Evolutionary conservation across 73 alveolate genomes (phyloP), one percentile per base, ranked within the genome.

Genomic region (Tetrahymena elliotti): DNA sequence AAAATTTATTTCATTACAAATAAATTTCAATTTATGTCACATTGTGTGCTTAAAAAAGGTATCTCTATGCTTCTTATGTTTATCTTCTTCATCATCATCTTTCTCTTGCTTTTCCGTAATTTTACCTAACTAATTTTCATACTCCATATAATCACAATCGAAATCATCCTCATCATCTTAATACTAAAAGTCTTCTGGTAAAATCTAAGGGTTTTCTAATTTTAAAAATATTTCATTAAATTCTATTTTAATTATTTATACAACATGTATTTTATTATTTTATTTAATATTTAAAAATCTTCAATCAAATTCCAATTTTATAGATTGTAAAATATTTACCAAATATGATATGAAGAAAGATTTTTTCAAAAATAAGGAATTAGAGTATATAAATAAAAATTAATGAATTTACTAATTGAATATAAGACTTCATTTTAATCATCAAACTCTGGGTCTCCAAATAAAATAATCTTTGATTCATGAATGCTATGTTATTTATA

Each of bases 361-460:
- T n/a, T n/a, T n/a, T n/a, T n/a, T n/a, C n/a, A n/a, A n/a, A n/a
- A n/a, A n/a, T n/a, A n/a, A n/a, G n/a, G n/a, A n/a, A n/a, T n/a
- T n/a, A n/a, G n/a, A n/a, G n/a, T n/a, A 40, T 40, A 40, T 40
- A 8, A 40, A 10, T 40, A 15, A 10, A 40, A 10, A 15, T 40
- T 40, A 10, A 15, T 10, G 15, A 10, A 40, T 40, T 68, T 68
- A 68, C 88, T 68, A 7, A 31, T 68, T 10, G 88, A 68, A 68
- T 68, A 68, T n/a, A 68, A 31, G n/a, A 94, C 54, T 36, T 94
- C 47, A 84, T 94, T 94, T 83, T 83, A 68, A 38, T 94, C 92
- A 31, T 94, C 96, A 40, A 83, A 83, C 83, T 83, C 93, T 8
- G 94, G 93, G 38, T 94, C 94, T 94, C 96, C 96, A 94, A 94